Evolutionary conservation across 2,329 filamentous ascomycete species (phyloP).

Genomic region (Bertia moriformis): DNA sequence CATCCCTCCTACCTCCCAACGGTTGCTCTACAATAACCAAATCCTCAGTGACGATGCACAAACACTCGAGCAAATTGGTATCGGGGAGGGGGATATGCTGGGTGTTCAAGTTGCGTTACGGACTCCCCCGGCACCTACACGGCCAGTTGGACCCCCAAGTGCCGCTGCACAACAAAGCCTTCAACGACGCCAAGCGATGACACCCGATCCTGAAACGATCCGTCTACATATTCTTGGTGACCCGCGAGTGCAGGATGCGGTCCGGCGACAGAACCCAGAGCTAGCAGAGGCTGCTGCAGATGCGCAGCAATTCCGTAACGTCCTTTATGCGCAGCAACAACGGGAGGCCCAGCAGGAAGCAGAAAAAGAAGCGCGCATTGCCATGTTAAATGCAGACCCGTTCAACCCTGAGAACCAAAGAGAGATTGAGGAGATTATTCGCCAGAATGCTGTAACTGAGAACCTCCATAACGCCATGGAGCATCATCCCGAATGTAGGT

Average conservation of each 20-base stretch:
- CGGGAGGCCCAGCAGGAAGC: slow-evolving; percentile 59
- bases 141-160: slow-evolving; percentile 25
- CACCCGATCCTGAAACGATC: slow-evolving; percentile 64
- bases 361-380: slow-evolving; percentile 71
- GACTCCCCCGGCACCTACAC: slow-evolving; percentile 34
- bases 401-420: slow-evolving; percentile 85
- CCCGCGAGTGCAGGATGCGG: slow-evolving; percentile 54
- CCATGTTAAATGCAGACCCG: slow-evolving; percentile 77
- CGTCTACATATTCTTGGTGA: slow-evolving; percentile 73
- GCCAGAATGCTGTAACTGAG: slow-evolving; percentile 84
- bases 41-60: slow-evolving; percentile 64
- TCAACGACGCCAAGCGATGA: slow-evolving; percentile 15
- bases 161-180: slow-evolving; percentile 13
- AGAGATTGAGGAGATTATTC: slow-evolving; percentile 93
- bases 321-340: slow-evolving; percentile 53
- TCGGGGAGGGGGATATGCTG: slow-evolving; percentile 74
- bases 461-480: slow-evolving; percentile 95
- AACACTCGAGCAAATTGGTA: slow-evolving; percentile 67
- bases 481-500: slow-evolving; percentile 84
- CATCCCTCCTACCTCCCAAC: slow-evolving; percentile 59
- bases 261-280: slow-evolving; percentile 60
- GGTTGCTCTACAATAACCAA: slow-evolving; percentile 80
- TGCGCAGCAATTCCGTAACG: slow-evolving; percentile 59
- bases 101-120: background rate
- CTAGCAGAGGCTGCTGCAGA: slow-evolving; percentile 66